phyloP scores from a whole-genome alignment of 179 eudicot genomes.

The Dionaea muscipula region DNA sequence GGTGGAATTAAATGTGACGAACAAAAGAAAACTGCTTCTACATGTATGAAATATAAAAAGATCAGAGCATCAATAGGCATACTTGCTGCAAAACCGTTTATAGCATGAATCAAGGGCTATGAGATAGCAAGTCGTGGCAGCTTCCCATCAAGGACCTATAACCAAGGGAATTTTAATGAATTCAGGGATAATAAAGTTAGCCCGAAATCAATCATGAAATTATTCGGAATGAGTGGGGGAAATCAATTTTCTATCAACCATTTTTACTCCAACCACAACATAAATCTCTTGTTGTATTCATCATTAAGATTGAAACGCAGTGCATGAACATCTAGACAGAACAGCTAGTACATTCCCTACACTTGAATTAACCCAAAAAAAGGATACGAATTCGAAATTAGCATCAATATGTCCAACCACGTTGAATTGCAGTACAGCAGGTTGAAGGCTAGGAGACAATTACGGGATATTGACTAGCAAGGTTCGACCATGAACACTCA shows the following conservation, averaged over 20 bases:
- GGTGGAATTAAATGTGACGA: too few relatives aligned
- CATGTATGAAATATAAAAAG: too few relatives aligned
- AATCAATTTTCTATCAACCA: too few relatives aligned
- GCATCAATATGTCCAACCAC: too few relatives aligned
- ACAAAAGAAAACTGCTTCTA: constrained; percentile 52
- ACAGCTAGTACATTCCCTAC: too few relatives aligned
- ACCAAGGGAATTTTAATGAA: not conserved
- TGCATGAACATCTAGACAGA: too few relatives aligned
- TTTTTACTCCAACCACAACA: too few relatives aligned
- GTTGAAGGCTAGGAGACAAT: constrained; percentile 5
- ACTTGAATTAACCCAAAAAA: too few relatives aligned
- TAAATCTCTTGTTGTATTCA: too few relatives aligned
- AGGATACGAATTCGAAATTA: too few relatives aligned
- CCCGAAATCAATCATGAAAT: not conserved
- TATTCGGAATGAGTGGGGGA: not conserved
- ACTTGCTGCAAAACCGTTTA: constrained; percentile 54
- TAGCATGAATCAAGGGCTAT: constrained; percentile 92
- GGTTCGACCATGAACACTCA: too few relatives aligned
- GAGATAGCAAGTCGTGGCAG: constrained; percentile 87
- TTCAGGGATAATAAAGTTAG: constrained; percentile 3
- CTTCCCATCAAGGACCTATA: constrained; percentile 90
- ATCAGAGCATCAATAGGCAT: constrained; percentile 18
- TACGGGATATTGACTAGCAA: constrained; percentile 99
- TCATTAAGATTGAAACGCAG: too few relatives aligned
- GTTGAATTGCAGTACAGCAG: not conserved